Percentiles rank a stretch among this genome's conserved stretches.
These are phyloP conservation scores for Hymenoscyphus infarciens DNA, from an alignment of 2,329 filamentous ascomycete species.

Conservation along the genomic window DNA sequence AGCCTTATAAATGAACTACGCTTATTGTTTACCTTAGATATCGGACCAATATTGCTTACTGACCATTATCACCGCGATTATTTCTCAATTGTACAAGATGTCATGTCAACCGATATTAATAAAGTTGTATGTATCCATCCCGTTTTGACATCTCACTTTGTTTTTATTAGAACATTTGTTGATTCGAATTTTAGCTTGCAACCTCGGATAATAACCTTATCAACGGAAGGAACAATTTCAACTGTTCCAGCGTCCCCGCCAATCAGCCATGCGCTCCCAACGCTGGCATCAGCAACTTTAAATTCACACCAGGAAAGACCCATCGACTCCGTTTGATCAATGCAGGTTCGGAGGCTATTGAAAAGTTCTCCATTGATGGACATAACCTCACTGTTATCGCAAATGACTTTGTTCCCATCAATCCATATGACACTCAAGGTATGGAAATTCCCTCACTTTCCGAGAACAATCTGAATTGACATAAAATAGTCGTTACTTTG, in stretches of 20 bases:
- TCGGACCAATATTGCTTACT: constrained; percentile 46
- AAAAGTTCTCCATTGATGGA: constrained; percentile 46
- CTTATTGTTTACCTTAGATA: constrained; percentile 35
- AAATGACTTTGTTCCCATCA: constrained; percentile 53
- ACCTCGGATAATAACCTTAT: constrained; percentile 26
- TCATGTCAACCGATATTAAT: constrained; percentile 23
- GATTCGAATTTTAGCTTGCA: constrained; percentile 1
- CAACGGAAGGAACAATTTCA: constrained; percentile 26
- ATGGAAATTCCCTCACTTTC: background rate
- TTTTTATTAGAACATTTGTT: background rate
- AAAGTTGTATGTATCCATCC: constrained; percentile 6
- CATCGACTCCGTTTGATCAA: constrained; percentile 47
- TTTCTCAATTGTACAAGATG: constrained; percentile 43
- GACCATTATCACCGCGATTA: constrained; percentile 44
- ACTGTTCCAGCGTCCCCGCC: constrained; percentile 12
- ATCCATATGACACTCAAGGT: constrained; percentile 20
- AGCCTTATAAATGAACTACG: background rate
- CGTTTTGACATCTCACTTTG: background rate
- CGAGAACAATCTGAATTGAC: background rate
- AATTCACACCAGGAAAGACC: constrained; percentile 36
- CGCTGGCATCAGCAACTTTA: constrained; percentile 30
- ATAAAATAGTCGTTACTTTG: constrained; percentile 46
- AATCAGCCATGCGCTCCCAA: constrained; percentile 16
- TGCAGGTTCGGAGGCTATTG: constrained; percentile 40
- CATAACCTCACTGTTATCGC: constrained; percentile 58